phyloP scores from a whole-genome alignment of 2,329 filamentous ascomycete species.

The Pseudogymnoascus sp. region DNA sequence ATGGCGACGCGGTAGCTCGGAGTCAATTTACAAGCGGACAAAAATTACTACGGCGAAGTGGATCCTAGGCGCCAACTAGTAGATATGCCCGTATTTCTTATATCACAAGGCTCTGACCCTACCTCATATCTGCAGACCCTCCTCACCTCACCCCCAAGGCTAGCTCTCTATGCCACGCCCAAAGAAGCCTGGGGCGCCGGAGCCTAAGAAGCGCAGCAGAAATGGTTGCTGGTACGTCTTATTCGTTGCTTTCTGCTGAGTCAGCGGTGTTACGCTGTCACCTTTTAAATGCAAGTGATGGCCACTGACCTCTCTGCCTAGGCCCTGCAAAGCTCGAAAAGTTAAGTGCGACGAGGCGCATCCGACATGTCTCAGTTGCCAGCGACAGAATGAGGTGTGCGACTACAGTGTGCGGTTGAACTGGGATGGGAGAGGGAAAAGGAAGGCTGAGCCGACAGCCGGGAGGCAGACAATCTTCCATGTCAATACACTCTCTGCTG shows the following conservation, averaged over 20 bases:
- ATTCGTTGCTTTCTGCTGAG: constrained; percentile 12
- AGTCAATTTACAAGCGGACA: neutral
- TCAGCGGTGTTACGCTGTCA: neutral
- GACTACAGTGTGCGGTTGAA: constrained; percentile 77
- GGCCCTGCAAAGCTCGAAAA: constrained; percentile 73
- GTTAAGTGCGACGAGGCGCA: constrained; percentile 77
- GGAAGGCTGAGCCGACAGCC: constrained; percentile 35
- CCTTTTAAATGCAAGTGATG: constrained; percentile 3
- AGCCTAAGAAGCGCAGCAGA: constrained; percentile 59
- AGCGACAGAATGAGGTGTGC: constrained; percentile 62
- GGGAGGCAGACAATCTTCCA: neutral
- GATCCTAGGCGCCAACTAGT: constrained; percentile 2
- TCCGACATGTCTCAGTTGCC: constrained; percentile 64
- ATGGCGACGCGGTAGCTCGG: neutral
- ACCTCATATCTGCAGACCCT: neutral
- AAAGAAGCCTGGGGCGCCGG: constrained; percentile 53
- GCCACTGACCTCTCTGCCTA: constrained; percentile 27
- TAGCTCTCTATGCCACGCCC: constrained; percentile 50
- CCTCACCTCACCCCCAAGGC: neutral
- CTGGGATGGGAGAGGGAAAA: constrained; percentile 66
- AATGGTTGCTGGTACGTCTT: constrained; percentile 57
- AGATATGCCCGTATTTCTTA: neutral
- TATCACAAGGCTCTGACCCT: neutral
- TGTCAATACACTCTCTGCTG: neutral
- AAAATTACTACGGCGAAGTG: neutral